Evolutionary conservation across 257 asterid genomes (phyloP), one percentile per base, ranked within the genome.

Genomic region (Salvia splendens): DNA sequence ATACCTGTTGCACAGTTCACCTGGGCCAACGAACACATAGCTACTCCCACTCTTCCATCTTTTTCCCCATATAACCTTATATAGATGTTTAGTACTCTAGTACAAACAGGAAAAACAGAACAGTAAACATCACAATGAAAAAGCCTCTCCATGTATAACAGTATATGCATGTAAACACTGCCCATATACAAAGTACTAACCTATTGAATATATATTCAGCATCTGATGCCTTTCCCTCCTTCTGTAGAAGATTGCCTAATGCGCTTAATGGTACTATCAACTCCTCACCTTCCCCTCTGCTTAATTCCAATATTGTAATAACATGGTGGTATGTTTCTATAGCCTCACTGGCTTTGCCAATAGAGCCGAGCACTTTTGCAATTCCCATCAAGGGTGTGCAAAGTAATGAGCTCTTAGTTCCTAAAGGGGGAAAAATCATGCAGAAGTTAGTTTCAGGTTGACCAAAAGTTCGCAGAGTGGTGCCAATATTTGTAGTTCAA

Each of bases 1-100:
- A 72, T 61, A 92, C 98, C 98, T 87, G 85, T 83, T 43, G 92
- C 96, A 75, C 95, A 89, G 80, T 92, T 92, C 53, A 77, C 96
- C 64, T 80, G 86, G 69, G 97, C 98, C 77, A 92, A 82, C 32
- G 90, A 87, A 71, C 92, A 82, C 98, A 92, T 78, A 71, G 92
- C 92, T 79, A 87, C 72, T 74, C 87, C 97, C 61, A 85, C 90
- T 85, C 86, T 86, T 78, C 83, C 95, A 82, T 92, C 97, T 17
- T 77, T 79, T 72, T 80, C 95, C 47, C 95, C 98, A 82, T 81
- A 83, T 65, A 79, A 80, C 71, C 78, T 87, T 54, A 28, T 58
- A 75, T 72, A 86, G 36, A 82, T 85, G 71, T 76, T 75, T 51
- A 89, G 58, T 74, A 89, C 81, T 82, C 98, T 92, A 79, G 63